Base-by-base conservation (phyloP, 257 asterid species). In the Nicotiana benthamiana region DNA sequence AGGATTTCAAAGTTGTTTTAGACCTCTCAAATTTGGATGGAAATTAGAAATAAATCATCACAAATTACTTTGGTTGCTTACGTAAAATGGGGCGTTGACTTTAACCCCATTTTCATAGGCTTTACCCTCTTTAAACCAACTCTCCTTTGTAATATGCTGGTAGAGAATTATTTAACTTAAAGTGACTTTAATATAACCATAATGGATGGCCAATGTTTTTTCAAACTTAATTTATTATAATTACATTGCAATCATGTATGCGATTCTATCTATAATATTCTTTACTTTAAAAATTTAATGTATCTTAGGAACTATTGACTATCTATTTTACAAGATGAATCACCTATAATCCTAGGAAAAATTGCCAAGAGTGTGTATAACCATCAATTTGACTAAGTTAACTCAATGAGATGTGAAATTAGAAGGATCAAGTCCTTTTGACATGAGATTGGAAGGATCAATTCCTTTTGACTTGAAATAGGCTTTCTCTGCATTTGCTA, bases 401-500 rank as follows among this genome's bases (percentile, higher is more conserved):
- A 59, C 9, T 76, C 77, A 48, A 51, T 57, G 85, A 80, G 82
- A 68, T 48, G 82, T 75, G 63, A 79, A 6, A 52, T 79, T 79
- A 9, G 86, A 46, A 26, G 81, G 87, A 79, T 87, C 83, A 18
- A 87, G 54, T 34, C 91, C 90, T 7, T 84, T 80, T 68, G 91
- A 83, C 79, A 81, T 64, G 83, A 84, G 3, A 68, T 84, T 83
- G 0, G 88, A 5, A 74, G 86, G 84, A 83, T 92, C 87, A 32
- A 89, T 57, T 77, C 96, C 96, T 8, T 84, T 86, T 43, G 90
- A 86, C 79, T 80, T 78, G 89, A 83, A 84, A 68, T 91, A 91
- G 62, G 86, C 88, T 63, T 79, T 88, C 79, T 93, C 97, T 2
- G 98, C 97, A 57, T 75, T 85, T 53, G 81, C 68, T 83, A 88